These are phyloP conservation scores for Petasospora fabianii DNA, from an alignment of 1,139 yeast species.

Conservation along the genomic window DNA sequence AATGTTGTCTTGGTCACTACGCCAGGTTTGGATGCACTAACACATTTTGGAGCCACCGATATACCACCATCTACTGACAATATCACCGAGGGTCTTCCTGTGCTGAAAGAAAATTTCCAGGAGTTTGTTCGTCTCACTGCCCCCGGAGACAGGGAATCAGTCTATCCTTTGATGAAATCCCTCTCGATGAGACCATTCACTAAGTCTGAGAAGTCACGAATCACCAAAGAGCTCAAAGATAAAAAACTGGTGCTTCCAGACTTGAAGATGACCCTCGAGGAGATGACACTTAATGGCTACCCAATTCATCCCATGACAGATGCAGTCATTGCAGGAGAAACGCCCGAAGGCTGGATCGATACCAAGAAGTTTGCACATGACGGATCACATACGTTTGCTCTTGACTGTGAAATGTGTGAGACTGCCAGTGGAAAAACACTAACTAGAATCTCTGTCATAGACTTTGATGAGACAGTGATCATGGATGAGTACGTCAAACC, in stretches of 20 bases:
- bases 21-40: constrained; percentile 58
- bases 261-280: constrained; percentile 45
- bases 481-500: constrained; percentile 81
- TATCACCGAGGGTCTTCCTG: constrained; percentile 29
- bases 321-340: constrained; percentile 17
- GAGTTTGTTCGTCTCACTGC: constrained; percentile 39
- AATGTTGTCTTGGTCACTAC: constrained; percentile 59
- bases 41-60: constrained; percentile 33
- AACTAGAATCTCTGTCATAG: constrained; percentile 73
- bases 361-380: constrained; percentile 50
- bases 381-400: constrained; percentile 64
- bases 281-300: constrained; percentile 47
- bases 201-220: constrained; percentile 46
- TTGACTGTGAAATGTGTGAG: constrained; percentile 93
- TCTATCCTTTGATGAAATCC: constrained; percentile 53
- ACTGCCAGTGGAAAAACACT: constrained; percentile 60
- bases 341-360: constrained; percentile 48
- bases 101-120: constrained; percentile 39
- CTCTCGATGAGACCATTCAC: constrained; percentile 55
- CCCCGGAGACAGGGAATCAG: constrained; percentile 36
- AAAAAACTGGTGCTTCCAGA: constrained; percentile 50
- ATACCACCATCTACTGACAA: constrained; percentile 14
- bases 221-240: constrained; percentile 33
- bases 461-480: constrained; percentile 55
- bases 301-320: constrained; percentile 51